Evolutionary conservation across 2,329 filamentous ascomycete genomes (phyloP), one percentile per base, ranked within the genome.

Genomic region (Rutstroemia sp.): DNA sequence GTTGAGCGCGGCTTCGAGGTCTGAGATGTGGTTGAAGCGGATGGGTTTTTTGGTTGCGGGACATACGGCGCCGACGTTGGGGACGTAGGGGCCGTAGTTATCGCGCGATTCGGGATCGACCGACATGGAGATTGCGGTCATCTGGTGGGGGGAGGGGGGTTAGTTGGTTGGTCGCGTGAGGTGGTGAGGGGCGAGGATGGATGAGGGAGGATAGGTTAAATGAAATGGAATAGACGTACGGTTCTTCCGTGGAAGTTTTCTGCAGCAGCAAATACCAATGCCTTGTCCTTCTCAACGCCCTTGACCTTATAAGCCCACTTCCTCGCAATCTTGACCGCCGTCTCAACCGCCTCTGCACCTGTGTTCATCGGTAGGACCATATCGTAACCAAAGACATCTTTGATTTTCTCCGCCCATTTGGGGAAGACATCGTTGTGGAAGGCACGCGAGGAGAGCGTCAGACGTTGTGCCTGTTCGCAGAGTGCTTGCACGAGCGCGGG

Each of bases 371-470:
- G 92, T 72, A 97, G 75, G 36, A 96, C 90, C 92, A 96, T 96
- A 73, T 97, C 92, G 71, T 95, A 97, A 60, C 90, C 91, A 71
- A 96, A 96, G 70, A 89, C 86, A 63, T 83, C 75, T 65, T 89
- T 92, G 61, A 96, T 86, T 75, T 94, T 96, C 74, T 96, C 87
- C 6, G 92, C 92, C 79, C 95, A 97, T 62, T 87, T 85, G 57
- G 92, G 92, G 76, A 97, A 97, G 61, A 97, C 94, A 76, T 97
- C 92, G 72, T 97, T 99, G 80, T 97, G 87, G 76, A 97, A 99
- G 51, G 94, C 94, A 60, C 92, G 84, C 60, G 91, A 96, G 74
- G 90, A 96, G 64, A 97, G 82, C 0, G 92, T 96, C 68, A 97
- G 76, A 40, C 91, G 87, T 63, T 86, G 82, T 48, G 94, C 94